Evolutionary conservation across 805 yeast genomes (phyloP), one percentile per base, ranked within the genome.

Genomic region (Komagataella pastoris): DNA sequence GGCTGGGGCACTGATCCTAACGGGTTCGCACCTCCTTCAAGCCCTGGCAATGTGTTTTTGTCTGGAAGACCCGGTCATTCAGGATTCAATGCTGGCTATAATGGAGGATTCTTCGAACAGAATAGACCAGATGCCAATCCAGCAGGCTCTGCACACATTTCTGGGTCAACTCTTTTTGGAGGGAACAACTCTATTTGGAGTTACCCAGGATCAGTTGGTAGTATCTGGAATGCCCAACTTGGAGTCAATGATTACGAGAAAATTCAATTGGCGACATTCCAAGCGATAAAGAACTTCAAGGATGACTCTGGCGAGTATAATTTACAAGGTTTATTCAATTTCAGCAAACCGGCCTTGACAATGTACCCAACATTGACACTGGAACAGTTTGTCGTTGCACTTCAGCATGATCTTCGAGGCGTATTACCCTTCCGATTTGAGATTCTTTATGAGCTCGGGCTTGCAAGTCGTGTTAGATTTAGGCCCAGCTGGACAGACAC

Each of bases 201-300:
- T 3, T 46, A 56, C 7, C 44, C 53, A 17, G 36, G 49, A 47
- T 43, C 54, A 51, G 46, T 46, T 17, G 54, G 44, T 47, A 6
- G 40, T 30, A 30, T 30, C 14, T 30, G 40, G 40, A 30, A 10
- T 30, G 40, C 40, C 4, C 52, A 49, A 49, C 45, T 59, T 43
- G 47, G 57, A 4, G 44, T 53, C 2, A 21, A 52, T 5, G 71
- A 71, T 47, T 54, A 53, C 49, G 73, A 67, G 24, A 54, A 61
- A n/a, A 64, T 76, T 49, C 78, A 72, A 52, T 49, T 65, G 3
- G 74, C 76, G 17, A 70, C 76, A 1, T 61, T 62, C 48, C 66
- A 68, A 30, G 40, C 40, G 3, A 30, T 30, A 30, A 30, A 30
- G 40, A 30, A 30, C 14, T 5, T 30, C 14, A 30, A 30, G 14